Conservation (phyloP, 768 basidiomycete species). For the Fibroporia radiculosa region DNA sequence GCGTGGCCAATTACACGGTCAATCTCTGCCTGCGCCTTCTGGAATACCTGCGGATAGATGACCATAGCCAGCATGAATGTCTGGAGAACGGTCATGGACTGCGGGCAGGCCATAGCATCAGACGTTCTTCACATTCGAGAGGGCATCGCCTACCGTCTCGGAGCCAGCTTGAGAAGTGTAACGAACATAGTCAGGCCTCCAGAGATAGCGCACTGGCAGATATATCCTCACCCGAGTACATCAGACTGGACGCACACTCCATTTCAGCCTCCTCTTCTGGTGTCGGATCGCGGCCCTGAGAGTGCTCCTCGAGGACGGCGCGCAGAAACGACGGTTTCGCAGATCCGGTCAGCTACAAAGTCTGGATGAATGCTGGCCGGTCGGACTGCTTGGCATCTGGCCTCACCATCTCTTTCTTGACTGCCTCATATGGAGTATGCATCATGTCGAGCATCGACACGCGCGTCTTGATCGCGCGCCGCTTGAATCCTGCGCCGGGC, state of each 20-base stretch:
- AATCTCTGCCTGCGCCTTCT: constrained; percentile 20
- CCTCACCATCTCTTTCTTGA: no score
- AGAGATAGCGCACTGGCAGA: neutral
- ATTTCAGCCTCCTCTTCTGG: constrained; percentile 16
- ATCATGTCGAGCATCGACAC: no score
- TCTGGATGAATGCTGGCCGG: no score
- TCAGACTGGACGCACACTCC: constrained; percentile 13
- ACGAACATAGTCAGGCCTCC: neutral
- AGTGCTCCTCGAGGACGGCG: constrained; percentile 12
- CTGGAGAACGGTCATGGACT: constrained; percentile 2
- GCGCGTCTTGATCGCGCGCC: no score
- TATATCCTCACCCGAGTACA: constrained; percentile 17
- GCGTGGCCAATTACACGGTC: constrained; percentile 18
- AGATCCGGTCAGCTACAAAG: constrained; percentile 14
- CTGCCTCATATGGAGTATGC: no score
- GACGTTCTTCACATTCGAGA: no score
- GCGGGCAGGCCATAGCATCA: no score
- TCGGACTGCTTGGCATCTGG: no score
- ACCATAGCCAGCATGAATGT: constrained; percentile 21
- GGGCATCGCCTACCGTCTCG: constrained; percentile 16
- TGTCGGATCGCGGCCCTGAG: constrained; percentile 6
- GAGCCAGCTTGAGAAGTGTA: constrained; percentile 12
- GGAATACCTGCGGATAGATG: constrained; percentile 20
- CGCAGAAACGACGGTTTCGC: constrained; percentile 16
- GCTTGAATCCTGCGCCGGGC: constrained; percentile 59